phyloP scores from a whole-genome alignment of 176 grass and related monocot species.

The Areca catechu region DNA sequence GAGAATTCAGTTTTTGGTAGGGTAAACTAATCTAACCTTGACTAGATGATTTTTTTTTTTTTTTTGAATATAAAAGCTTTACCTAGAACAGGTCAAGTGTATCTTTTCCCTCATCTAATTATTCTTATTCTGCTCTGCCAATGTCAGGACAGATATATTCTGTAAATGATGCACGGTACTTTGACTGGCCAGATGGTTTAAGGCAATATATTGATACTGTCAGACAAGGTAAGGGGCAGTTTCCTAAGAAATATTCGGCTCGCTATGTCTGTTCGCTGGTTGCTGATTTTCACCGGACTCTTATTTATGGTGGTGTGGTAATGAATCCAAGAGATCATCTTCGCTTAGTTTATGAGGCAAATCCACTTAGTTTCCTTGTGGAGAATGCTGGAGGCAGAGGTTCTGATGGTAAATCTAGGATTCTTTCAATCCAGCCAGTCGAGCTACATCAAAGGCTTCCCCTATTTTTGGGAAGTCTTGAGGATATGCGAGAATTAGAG shows the following conservation, averaged over 20 bases:
- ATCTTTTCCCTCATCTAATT: too few relatives aligned
- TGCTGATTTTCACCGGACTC: conserved; percentile 77
- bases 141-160: conserved; percentile 91
- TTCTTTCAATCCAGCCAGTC: conserved; percentile 78
- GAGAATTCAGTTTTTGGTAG: too few relatives aligned
- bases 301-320: conserved; percentile 75
- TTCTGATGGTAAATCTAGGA: conserved; percentile 69
- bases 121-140: not conserved
- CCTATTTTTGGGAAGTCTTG: conserved; percentile 73
- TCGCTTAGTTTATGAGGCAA: conserved; percentile 78
- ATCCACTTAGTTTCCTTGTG: conserved; percentile 81
- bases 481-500: conserved; percentile 90
- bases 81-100: too few relatives aligned
- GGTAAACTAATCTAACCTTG: too few relatives aligned
- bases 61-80: too few relatives aligned
- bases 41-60: too few relatives aligned
- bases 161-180: conserved; percentile 85
- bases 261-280: conserved; percentile 85
- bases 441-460: conserved; percentile 87
- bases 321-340: conserved; percentile 98
- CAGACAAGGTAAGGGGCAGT: conserved; percentile 80
- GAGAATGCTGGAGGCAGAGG: conserved; percentile 80
- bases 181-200: conserved; percentile 87
- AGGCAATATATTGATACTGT: conserved; percentile 82
- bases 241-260: conserved; percentile 89